Percentiles rank a stretch among this genome's conserved stretches.
Conservation (phyloP, 768 basidiomycete genomes). For the Lentinula boryana region DNA sequence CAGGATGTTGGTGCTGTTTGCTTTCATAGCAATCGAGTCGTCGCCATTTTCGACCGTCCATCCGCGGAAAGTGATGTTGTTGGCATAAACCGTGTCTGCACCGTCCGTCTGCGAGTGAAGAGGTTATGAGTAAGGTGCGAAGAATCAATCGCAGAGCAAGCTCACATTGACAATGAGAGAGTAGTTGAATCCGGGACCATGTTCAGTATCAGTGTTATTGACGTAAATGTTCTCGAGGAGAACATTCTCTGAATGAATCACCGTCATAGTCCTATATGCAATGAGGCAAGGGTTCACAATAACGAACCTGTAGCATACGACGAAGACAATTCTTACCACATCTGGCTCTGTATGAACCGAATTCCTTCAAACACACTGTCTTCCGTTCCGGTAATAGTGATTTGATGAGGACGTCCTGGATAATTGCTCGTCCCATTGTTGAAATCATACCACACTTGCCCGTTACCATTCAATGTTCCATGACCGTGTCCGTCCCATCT, state of each 20-base stretch:
- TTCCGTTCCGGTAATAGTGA: background rate
- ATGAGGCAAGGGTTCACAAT: constrained; percentile 21
- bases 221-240: constrained; percentile 32
- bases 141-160: background rate
- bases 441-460: constrained; percentile 28
- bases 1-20: constrained; percentile 33
- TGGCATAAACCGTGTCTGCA: constrained; percentile 29
- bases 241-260: constrained; percentile 27
- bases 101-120: constrained; percentile 28
- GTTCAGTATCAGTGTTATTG: constrained; percentile 26
- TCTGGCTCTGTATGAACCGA: constrained; percentile 3
- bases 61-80: constrained; percentile 30
- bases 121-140: background rate
- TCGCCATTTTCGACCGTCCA: constrained; percentile 33
- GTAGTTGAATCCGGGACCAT: constrained; percentile 16
- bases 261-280: constrained; percentile 35
- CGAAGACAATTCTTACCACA: background rate
- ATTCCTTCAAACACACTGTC: constrained; percentile 2
- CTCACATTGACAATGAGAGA: background rate
- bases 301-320: background rate
- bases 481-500: constrained; percentile 23
- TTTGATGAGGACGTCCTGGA: background rate
- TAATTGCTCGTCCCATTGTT: background rate
- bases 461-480: constrained; percentile 36
- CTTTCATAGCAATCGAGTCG: constrained; percentile 33